Evolutionary conservation across 163 green algal genomes (phyloP).

Genomic region (Trebouxiophyceae sp.): DNA sequence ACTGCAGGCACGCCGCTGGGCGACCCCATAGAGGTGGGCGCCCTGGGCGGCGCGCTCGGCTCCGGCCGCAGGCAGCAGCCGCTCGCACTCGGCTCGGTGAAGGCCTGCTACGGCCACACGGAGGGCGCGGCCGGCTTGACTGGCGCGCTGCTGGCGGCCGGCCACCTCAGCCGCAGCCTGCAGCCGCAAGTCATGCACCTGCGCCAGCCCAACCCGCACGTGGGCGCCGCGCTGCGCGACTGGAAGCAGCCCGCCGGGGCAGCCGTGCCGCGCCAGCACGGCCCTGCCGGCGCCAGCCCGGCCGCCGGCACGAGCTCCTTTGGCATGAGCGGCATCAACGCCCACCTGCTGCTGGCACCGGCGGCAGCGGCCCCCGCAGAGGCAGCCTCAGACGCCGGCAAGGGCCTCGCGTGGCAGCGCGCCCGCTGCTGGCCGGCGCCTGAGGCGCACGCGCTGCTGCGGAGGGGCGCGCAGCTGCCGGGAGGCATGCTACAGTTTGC

Average conservation of each 20-base stretch:
- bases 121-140: slow-evolving; percentile 15
- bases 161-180: neutral
- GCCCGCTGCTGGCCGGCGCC: too few species aligned
- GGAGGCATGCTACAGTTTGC: too few species aligned
- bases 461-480: too few species aligned
- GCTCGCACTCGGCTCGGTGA: slow-evolving; percentile 15
- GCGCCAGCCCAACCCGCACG: slow-evolving; percentile 26
- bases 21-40: slow-evolving; percentile 61
- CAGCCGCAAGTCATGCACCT: slow-evolving; percentile 21
- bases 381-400: too few species aligned
- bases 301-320: slow-evolving; percentile 46
- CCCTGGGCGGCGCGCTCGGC: slow-evolving; percentile 10
- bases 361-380: too few species aligned
- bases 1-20: slow-evolving; percentile 24
- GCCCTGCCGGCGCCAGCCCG: neutral
- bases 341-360: slow-evolving; percentile 50
- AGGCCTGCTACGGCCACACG: slow-evolving; percentile 19
- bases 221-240: slow-evolving; percentile 8
- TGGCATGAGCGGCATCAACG: slow-evolving; percentile 67
- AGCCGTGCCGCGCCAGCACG: neutral
- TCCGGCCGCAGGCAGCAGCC: neutral
- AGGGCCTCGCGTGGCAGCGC: too few species aligned
- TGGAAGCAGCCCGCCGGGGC: neutral
- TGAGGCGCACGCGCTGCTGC: too few species aligned
- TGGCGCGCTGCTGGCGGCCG: slow-evolving; percentile 14